These are phyloP conservation scores for Vaccinium vitisidaea DNA, from an alignment of 148 eudicot genomes.

Conservation along the genomic window DNA sequence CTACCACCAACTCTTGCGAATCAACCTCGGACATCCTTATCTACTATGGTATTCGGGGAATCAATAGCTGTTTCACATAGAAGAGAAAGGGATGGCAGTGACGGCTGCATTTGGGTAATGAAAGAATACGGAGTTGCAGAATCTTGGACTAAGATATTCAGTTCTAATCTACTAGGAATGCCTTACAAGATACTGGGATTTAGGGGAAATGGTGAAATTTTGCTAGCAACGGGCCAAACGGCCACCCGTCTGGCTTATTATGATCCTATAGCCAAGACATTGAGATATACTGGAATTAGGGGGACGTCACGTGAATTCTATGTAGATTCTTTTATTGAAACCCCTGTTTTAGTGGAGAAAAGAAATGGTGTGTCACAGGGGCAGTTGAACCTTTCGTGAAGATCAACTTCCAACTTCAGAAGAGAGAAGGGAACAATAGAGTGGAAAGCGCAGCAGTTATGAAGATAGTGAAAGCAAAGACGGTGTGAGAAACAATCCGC, in stretches of 20 bases:
- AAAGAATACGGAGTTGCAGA: conserved; percentile 27
- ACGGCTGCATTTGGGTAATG: conserved; percentile 35
- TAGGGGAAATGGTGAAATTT: conserved; percentile 30
- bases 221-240: too few species aligned
- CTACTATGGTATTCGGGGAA: background rate
- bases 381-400: background rate
- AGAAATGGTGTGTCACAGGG: background rate
- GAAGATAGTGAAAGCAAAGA: too few species aligned
- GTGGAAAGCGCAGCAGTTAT: too few species aligned
- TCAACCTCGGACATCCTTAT: background rate
- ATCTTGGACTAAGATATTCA: conserved; percentile 28
- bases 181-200: conserved; percentile 17
- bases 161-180: background rate
- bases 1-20: background rate
- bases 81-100: conserved; percentile 7
- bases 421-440: background rate
- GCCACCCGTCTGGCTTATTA: conserved; percentile 11
- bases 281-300: conserved; percentile 12
- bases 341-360: background rate
- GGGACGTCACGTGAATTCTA: conserved; percentile 18
- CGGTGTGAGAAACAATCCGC: too few species aligned
- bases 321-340: conserved; percentile 13
- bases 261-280: conserved; percentile 18
- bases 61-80: conserved; percentile 8
- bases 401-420: background rate